phyloP scores from a whole-genome alignment of 148 eudicot genomes.

The Gaultheria prostrata region DNA sequence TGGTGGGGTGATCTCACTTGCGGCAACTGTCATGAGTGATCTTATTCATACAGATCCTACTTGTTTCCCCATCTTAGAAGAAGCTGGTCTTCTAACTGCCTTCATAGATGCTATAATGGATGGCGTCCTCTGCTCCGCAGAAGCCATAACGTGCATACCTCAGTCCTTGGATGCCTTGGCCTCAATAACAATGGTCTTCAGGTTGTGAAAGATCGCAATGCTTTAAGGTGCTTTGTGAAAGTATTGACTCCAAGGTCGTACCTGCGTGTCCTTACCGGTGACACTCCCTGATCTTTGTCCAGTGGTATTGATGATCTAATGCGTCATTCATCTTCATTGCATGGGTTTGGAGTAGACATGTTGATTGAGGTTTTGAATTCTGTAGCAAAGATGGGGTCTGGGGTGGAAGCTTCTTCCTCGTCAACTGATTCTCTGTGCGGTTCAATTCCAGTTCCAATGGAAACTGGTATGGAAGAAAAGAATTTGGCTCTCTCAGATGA shows the following conservation, averaged over 20 bases:
- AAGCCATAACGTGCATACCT: slow-evolving; percentile 93
- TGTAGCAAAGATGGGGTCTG: slow-evolving; percentile 66
- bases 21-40: slow-evolving; percentile 93
- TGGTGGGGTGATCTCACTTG: slow-evolving; percentile 93
- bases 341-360: slow-evolving; percentile 90
- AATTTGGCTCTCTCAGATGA: slow-evolving; percentile 37
- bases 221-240: slow-evolving; percentile 90
- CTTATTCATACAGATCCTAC: slow-evolving; percentile 96
- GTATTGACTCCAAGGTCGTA: slow-evolving; percentile 81
- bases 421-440: slow-evolving; percentile 43
- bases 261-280: slow-evolving; percentile 77
- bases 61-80: slow-evolving; percentile 73
- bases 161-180: slow-evolving; percentile 96
- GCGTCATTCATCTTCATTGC: slow-evolving; percentile 85
- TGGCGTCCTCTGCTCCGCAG: slow-evolving; percentile 86
- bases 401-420: slow-evolving; percentile 44
- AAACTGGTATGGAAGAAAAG: slow-evolving; percentile 63
- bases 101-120: slow-evolving; percentile 89
- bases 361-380: slow-evolving; percentile 74
- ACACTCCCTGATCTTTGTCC: slow-evolving; percentile 78
- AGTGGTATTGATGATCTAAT: slow-evolving; percentile 94
- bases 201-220: slow-evolving; percentile 83
- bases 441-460: slow-evolving; percentile 73
- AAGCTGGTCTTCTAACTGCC: slow-evolving; percentile 87
- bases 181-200: slow-evolving; percentile 87